phyloP scores from a whole-genome alignment of 1,284 basidiomycete genomes.

The Cutaneotrichosporon dermatis region DNA sequence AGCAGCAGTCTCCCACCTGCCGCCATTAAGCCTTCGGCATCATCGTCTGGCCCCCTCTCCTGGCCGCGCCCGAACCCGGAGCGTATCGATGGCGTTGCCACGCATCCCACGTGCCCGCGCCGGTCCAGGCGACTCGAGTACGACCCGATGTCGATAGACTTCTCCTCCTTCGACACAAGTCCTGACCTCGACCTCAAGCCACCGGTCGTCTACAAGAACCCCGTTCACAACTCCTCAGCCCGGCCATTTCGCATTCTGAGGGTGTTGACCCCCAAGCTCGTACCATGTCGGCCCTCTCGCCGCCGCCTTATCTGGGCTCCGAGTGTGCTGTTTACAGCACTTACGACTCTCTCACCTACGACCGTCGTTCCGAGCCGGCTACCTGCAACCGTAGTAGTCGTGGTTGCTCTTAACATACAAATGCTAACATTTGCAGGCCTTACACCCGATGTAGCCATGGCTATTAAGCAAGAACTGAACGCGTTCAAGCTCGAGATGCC shows the following conservation, averaged over 20 bases:
- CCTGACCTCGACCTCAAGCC: slow-evolving; percentile 11
- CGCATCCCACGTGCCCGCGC: slow-evolving; percentile 44
- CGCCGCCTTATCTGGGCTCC: slow-evolving; percentile 80
- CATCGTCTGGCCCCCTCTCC: slow-evolving; percentile 65
- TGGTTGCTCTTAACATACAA: too few relatives aligned
- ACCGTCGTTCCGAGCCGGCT: slow-evolving; percentile 88
- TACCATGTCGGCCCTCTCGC: slow-evolving; percentile 37
- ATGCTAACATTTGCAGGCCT: slow-evolving; percentile 46
- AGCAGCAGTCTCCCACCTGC: slow-evolving; percentile 24
- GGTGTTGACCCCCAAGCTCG: slow-evolving; percentile 13
- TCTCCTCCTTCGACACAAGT: slow-evolving; percentile 50
- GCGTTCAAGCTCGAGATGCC: slow-evolving; percentile 99
- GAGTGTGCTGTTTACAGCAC: slow-evolving; percentile 94
- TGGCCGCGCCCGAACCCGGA: slow-evolving; percentile 75
- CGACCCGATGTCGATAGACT: slow-evolving; percentile 56
- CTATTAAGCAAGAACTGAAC: slow-evolving; percentile 93
- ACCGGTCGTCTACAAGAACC: slow-evolving; percentile 22
- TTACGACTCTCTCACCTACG: slow-evolving; percentile 84
- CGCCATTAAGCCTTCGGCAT: slow-evolving; percentile 27
- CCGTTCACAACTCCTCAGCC: slow-evolving; percentile 62
- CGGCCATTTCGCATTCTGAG: slow-evolving; percentile 63
- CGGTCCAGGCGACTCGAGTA: slow-evolving; percentile 26
- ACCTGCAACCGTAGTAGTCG: slow-evolving; percentile 72
- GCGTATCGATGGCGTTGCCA: slow-evolving; percentile 77
- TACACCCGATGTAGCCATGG: slow-evolving; percentile 87